Evolutionary conservation across 805 yeast genomes (phyloP).

Genomic region (Candida xiaguanensis): DNA sequence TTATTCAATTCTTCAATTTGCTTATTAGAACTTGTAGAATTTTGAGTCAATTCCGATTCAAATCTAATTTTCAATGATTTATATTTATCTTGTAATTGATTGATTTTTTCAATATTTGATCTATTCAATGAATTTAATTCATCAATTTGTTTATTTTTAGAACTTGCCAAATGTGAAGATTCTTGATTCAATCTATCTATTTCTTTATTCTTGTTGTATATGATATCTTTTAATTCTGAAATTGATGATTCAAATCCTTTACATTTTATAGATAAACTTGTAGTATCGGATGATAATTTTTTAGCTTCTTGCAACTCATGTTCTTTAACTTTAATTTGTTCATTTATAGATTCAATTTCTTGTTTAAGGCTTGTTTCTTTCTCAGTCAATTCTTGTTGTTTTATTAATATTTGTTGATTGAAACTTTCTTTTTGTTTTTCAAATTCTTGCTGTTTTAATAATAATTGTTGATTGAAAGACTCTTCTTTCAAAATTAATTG

Average conservation of each 20-base stretch:
- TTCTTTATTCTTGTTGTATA: neutral
- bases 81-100: neutral
- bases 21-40: neutral
- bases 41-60: constrained; percentile 3
- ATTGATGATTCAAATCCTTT: neutral
- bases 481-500: neutral
- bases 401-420: neutral
- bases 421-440: neutral
- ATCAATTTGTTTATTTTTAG: constrained; percentile 5
- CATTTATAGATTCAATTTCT: too few species aligned
- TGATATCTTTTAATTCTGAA: neutral
- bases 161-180: neutral
- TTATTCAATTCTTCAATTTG: constrained; percentile 1
- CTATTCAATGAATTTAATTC: neutral
- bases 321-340: neutral
- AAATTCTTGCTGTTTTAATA: neutral
- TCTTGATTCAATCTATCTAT: constrained; percentile 3
- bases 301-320: neutral
- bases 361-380: too few species aligned
- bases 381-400: neutral
- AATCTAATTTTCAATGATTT: constrained; percentile 3
- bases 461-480: neutral
- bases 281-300: neutral
- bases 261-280: neutral
- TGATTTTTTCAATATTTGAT: neutral